Conservation (phyloP, 257 asterid genomes). For the Schizonepeta tenuifolia region DNA sequence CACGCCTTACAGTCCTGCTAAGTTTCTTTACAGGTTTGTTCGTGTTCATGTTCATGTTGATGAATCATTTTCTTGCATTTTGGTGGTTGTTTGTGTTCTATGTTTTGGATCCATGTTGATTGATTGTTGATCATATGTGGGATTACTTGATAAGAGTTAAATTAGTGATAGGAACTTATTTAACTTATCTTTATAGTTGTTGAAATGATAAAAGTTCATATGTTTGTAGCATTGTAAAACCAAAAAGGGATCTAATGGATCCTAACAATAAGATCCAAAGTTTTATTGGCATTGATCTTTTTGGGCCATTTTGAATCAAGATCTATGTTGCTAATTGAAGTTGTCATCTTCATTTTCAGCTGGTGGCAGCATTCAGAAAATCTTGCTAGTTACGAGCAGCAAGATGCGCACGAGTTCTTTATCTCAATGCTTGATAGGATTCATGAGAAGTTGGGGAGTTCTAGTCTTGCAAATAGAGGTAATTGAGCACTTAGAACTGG, state of each 20-base stretch:
- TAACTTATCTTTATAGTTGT: not conserved
- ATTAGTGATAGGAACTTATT: not conserved
- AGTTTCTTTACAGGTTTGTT: slow-evolving; percentile 75
- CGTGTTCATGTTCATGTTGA: slow-evolving; percentile 6
- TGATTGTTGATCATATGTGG: not conserved
- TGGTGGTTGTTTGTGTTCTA: slow-evolving; percentile 13
- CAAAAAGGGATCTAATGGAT: not conserved
- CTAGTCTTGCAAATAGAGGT: slow-evolving; percentile 53
- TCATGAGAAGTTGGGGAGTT: slow-evolving; percentile 66
- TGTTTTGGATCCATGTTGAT: slow-evolving; percentile 21
- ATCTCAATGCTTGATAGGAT: slow-evolving; percentile 68
- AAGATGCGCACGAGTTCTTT: slow-evolving; percentile 76
- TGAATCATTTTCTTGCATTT: slow-evolving; percentile 12
- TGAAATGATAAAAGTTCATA: not conserved
- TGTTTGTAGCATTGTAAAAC: not conserved
- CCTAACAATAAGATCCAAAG: not conserved
- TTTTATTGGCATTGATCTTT: not conserved
- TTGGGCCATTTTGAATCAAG: not conserved
- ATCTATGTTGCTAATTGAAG: slow-evolving; percentile 12
- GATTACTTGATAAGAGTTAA: slow-evolving; percentile 7
- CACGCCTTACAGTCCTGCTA: slow-evolving; percentile 70
- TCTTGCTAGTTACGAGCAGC: slow-evolving; percentile 71
- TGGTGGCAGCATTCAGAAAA: slow-evolving; percentile 81
- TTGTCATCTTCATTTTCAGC: slow-evolving; percentile 45
- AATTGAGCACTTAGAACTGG: slow-evolving; percentile 27